Evolutionary conservation across 768 basidiomycete species (phyloP).

Genomic region (Termitomyces titanicus): DNA sequence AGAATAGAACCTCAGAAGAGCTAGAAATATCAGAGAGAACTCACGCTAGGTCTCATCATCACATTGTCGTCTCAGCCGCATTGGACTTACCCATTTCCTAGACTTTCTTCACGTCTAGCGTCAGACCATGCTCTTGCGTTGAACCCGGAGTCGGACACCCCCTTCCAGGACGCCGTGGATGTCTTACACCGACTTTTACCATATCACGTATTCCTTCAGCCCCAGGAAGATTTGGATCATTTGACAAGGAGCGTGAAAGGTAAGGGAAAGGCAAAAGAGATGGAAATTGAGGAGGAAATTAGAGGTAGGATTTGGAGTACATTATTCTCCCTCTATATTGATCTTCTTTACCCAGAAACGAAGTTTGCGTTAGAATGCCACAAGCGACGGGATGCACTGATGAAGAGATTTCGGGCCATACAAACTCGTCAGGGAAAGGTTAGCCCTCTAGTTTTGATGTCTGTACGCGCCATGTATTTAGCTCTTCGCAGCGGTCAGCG

Average conservation of each 20-base stretch:
- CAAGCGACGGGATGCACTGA: slow-evolving; percentile 51
- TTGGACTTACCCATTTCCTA: slow-evolving; percentile 20
- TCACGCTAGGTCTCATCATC: slow-evolving; percentile 38
- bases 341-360: slow-evolving; percentile 45
- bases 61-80: background rate
- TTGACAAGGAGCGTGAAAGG: slow-evolving; percentile 43
- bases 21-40: slow-evolving; percentile 41
- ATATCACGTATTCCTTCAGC: slow-evolving; percentile 79
- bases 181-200: slow-evolving; percentile 71
- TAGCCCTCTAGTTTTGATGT: slow-evolving; percentile 16
- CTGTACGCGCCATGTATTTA: background rate
- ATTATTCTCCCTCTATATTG: background rate
- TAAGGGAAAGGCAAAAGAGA: slow-evolving; percentile 53
- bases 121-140: slow-evolving; percentile 59
- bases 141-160: slow-evolving; percentile 66
- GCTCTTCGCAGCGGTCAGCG: slow-evolving; percentile 45
- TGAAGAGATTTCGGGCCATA: slow-evolving; percentile 54
- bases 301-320: slow-evolving; percentile 34
- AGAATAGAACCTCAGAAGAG: slow-evolving; percentile 49
- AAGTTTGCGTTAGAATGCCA: slow-evolving; percentile 66
- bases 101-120: slow-evolving; percentile 52
- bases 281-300: slow-evolving; percentile 45
- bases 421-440: slow-evolving; percentile 57
- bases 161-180: slow-evolving; percentile 61
- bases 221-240: slow-evolving; percentile 54